Evolutionary conservation across 768 basidiomycete species (phyloP).

Genomic region (Pulveroboletus sp.): DNA sequence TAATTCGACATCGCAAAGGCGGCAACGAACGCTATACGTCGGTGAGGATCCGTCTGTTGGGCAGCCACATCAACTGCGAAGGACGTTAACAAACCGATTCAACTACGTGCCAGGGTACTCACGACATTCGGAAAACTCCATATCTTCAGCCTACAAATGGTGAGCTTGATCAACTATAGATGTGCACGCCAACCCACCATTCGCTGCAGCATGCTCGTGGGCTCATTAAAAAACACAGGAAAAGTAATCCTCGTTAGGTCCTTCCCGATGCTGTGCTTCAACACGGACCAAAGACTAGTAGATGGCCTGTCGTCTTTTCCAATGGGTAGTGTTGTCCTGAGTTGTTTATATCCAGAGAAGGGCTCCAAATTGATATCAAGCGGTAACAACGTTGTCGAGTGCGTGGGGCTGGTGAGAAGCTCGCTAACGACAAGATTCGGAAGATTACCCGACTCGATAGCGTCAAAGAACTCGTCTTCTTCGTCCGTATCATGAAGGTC

Average conservation of each 20-base stretch:
- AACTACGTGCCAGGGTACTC: constrained; percentile 28
- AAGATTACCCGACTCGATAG: constrained; percentile 80
- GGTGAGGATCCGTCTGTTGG: constrained; percentile 69
- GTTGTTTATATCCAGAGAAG: constrained; percentile 66
- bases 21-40: constrained; percentile 87
- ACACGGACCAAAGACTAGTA: constrained; percentile 90
- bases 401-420: constrained; percentile 50
- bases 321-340: constrained; percentile 61
- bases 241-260: constrained; percentile 95
- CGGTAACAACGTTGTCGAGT: constrained; percentile 32
- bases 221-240: constrained; percentile 91
- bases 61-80: constrained; percentile 79
- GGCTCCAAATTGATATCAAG: constrained; percentile 38
- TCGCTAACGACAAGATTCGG: constrained; percentile 74
- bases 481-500: constrained; percentile 58
- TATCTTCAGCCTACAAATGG: constrained; percentile 73
- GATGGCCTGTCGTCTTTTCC: constrained; percentile 77
- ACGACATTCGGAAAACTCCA: constrained; percentile 95
- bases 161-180: neutral
- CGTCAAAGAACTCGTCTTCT: constrained; percentile 97
- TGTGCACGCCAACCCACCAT: constrained; percentile 53
- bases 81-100: constrained; percentile 7
- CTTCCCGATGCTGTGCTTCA: constrained; percentile 95
- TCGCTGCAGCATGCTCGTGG: constrained; percentile 94
- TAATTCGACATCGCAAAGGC: constrained; percentile 99